phyloP scores from a whole-genome alignment of 164 flowering plant species.

The Aristolochia fimbriata region DNA sequence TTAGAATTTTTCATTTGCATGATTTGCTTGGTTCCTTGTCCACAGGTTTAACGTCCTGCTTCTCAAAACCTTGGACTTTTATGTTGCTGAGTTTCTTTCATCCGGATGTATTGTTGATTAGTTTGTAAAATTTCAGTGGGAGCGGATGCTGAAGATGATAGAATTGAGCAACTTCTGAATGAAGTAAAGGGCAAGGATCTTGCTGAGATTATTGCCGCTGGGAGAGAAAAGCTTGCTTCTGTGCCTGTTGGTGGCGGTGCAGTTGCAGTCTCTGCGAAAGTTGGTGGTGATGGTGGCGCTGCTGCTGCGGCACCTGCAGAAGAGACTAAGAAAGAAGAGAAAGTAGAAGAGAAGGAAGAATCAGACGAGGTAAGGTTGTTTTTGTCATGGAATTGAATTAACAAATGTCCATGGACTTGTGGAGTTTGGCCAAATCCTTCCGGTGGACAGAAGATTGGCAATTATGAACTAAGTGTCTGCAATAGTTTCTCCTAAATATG shows the following conservation, averaged over 20 bases:
- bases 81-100: too few relatives aligned
- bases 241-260: slow-evolving; percentile 80
- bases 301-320: slow-evolving; percentile 35
- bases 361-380: slow-evolving; percentile 42
- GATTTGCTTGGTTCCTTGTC: background rate
- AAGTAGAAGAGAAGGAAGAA: slow-evolving; percentile 64
- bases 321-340: slow-evolving; percentile 52
- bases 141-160: slow-evolving; percentile 59
- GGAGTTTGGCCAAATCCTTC: background rate
- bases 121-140: slow-evolving; percentile 38
- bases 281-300: slow-evolving; percentile 35
- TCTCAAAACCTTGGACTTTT: too few relatives aligned
- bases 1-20: background rate
- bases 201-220: slow-evolving; percentile 68
- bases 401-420: background rate
- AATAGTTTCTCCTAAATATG: background rate
- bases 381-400: background rate
- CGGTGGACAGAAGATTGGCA: too few relatives aligned
- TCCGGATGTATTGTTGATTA: too few relatives aligned
- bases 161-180: slow-evolving; percentile 48
- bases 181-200: slow-evolving; percentile 67
- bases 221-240: slow-evolving; percentile 80
- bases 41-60: background rate
- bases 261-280: slow-evolving; percentile 26
- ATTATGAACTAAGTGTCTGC: background rate